A percentile compares a stretch with the other conserved stretches of the same genome.
Evolutionary conservation across 2,329 filamentous ascomycete genomes (phyloP).

Genomic region (Aspergillus amoenus): DNA sequence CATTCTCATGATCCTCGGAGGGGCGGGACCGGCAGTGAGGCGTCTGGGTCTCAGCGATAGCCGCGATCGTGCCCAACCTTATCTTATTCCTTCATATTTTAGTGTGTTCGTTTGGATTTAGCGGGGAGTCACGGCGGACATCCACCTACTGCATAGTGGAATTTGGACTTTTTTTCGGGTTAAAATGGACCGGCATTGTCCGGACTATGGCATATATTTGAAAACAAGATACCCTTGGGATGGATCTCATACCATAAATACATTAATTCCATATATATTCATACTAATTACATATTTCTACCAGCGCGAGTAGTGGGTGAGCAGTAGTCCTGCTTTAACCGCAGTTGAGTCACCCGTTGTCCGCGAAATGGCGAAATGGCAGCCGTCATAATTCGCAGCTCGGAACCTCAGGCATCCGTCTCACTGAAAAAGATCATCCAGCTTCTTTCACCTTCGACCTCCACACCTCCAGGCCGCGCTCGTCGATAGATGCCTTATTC

Average conservation of each 20-base stretch:
- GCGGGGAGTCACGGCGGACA: conserved; percentile 16
- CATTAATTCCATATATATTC: neutral
- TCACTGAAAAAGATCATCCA: conserved; percentile 7
- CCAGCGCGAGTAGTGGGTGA: no score
- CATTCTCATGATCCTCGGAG: neutral
- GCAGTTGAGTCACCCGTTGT: neutral
- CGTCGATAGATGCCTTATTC: conserved; percentile 13
- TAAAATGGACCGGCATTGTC: neutral
- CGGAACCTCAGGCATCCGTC: conserved; percentile 6
- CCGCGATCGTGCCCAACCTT: neutral
- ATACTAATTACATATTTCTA: neutral
- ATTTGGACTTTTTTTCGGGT: neutral
- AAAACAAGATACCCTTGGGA: conserved; percentile 7
- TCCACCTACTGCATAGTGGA: conserved; percentile 4
- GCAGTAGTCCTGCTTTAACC: no score
- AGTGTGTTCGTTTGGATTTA: conserved; percentile 11
- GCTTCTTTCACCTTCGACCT: conserved; percentile 10
- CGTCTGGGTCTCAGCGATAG: neutral
- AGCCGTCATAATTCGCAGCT: neutral
- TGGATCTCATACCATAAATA: conserved; percentile 1
- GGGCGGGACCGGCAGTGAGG: neutral
- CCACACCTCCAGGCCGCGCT: neutral
- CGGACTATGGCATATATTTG: neutral
- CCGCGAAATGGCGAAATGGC: neutral
- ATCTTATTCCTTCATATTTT: neutral